Percentiles rank a stretch among this genome's conserved stretches.
phyloP scores from a whole-genome alignment of 169 alveolate genomes.

The Plasmodium vivax region DNA sequence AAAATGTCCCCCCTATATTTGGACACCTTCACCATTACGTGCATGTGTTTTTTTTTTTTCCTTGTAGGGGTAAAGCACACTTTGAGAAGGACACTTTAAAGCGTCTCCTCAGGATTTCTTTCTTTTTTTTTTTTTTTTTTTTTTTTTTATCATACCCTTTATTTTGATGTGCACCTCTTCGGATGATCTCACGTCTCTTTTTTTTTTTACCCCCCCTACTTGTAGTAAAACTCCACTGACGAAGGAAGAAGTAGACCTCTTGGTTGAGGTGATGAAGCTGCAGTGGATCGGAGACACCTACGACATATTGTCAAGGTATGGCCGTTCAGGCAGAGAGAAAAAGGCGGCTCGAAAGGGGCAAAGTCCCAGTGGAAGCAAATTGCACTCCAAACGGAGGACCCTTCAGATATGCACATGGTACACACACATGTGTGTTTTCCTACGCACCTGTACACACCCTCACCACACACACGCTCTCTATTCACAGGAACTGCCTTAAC shows the following conservation, averaged over 20 bases:
- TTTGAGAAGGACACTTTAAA: neutral
- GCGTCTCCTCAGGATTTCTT: neutral
- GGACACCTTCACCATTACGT: neutral
- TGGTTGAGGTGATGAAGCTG: constrained; percentile 46
- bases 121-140: too few species aligned
- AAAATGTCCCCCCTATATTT: neutral
- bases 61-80: constrained; percentile 11
- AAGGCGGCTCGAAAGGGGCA: neutral
- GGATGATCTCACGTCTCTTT: neutral
- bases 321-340: neutral
- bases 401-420: neutral
- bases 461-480: neutral
- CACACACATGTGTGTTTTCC: neutral
- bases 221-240: constrained; percentile 47
- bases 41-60: neutral
- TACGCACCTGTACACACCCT: neutral
- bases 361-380: neutral
- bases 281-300: constrained; percentile 70
- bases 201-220: neutral
- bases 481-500: constrained; percentile 36
- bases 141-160: neutral
- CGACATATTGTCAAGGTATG: constrained; percentile 55
- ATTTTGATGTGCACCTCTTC: neutral
- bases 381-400: neutral
- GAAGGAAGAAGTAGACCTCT: constrained; percentile 39